Evolutionary conservation across 768 basidiomycete genomes (phyloP), one percentile per base, ranked within the genome.

Genomic region (Kwoniella pini): DNA sequence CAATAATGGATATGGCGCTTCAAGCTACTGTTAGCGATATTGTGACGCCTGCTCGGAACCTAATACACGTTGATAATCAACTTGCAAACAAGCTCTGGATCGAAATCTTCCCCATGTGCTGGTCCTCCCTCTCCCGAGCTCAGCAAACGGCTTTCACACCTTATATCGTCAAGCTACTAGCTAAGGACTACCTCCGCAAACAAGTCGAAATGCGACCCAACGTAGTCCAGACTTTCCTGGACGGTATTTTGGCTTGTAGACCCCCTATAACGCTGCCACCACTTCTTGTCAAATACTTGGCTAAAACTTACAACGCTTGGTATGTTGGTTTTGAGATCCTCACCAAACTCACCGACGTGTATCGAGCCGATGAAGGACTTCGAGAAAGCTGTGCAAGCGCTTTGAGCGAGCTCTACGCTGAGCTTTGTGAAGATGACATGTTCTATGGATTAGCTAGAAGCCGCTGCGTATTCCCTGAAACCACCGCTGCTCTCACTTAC

Each of bases 291-390:
- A 97, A 97, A 75, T 99, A 93, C 75, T 86, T 98, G 31, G 91
- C 90, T 17, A 96, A 97, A 80, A 91, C 91, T 0, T 99, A 89
- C 77, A 88, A 91, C 38, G 90, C 90, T n/a, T 98, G 95, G 94
- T 89, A 96, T 76, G 85, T 88, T 48, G 86, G 87, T 3, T 80
- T 95, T 57, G 94, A 97, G 76, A 85, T 95, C 30, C 84, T 99
- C 3, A 86, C 87, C 64, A 81, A 83, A 27, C 87, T 90, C n/a
- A 81, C 93, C 62, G 90, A 92, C 36, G 80, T 85, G 50, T 82
- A 87, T 27, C 86, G 87, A 49, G 90, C 92, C 43, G 91, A 96
- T 62, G 82, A 84, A 28, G 83, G 83, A 30, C 81, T 92, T 15
- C 86, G 88, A 13, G 93, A 97, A 51, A 88, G 86, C 44, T 86